Evolutionary conservation across 2,329 filamentous ascomycete species (phyloP).

Genomic region (Ceratocystis cacaofunesta): DNA sequence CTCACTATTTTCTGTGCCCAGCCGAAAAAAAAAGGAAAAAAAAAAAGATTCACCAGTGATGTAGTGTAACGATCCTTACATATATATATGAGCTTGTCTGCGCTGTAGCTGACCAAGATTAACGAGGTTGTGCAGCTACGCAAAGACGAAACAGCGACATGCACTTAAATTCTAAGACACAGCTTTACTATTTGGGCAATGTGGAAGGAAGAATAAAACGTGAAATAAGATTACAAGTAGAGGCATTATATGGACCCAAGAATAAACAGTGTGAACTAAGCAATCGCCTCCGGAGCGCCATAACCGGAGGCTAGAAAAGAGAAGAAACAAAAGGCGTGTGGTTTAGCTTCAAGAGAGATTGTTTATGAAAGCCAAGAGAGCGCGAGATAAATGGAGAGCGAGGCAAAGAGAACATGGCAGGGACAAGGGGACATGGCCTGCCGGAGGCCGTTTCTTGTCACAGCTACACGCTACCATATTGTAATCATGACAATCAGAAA

Average conservation of each 20-base stretch:
- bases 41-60: too few relatives aligned
- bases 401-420: background rate
- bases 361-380: background rate
- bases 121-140: too few relatives aligned
- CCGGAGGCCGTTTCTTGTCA: background rate
- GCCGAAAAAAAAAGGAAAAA: too few relatives aligned
- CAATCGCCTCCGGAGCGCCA: background rate
- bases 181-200: background rate
- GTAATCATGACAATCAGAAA: background rate
- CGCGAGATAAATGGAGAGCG: background rate
- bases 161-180: background rate
- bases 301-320: too few relatives aligned
- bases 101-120: too few relatives aligned
- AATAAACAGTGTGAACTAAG: background rate
- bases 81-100: too few relatives aligned
- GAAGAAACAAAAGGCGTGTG: too few relatives aligned
- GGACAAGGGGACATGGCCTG: background rate
- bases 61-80: too few relatives aligned
- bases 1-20: background rate
- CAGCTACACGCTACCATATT: background rate
- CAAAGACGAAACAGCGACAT: background rate
- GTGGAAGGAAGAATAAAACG: background rate
- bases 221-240: background rate
- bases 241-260: background rate
- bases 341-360: background rate